Base-by-base conservation (phyloP, 2,329 filamentous ascomycete species). In the Phoma sp. region DNA sequence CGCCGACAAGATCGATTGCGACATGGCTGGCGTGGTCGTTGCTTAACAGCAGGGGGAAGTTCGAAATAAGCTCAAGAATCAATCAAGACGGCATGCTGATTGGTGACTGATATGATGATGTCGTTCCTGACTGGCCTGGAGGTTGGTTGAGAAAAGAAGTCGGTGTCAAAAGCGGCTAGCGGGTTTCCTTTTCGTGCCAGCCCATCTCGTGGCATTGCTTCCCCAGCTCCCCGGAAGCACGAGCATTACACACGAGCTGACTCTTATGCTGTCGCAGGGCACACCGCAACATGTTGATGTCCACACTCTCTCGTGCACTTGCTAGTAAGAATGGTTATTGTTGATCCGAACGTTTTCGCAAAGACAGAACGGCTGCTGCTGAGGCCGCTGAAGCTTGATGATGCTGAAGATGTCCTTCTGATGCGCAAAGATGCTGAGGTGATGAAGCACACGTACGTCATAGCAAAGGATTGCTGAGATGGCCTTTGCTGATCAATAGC, bases 341-440 rank as follows among this genome's bases (percentile, higher is more conserved):
- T 71, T 55, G 65, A 74, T 25, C 60, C 71, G 23, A 64, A 63
- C 11, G 58, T 66, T 50, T 61, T 62, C 42, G 65, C 61, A 41
- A 64, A 47, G 55, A 87, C 86, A 3, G 70, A 80, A 44, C 80
- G 86, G 6, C 77, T 89, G 18, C 64, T 83, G 24, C 70, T 89
- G 46, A 78, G 85, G 13, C 81, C 82, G 2, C 71, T 83, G 35
- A 62, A 65, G 1, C 69, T 78, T 14, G 73, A 78, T 2, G 86
- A 89, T 68, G 73, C 83, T 2, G 70, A 75, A 1, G 79, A 75
- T 6, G 56, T 86, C 13, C 75, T 84, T 58, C 71, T 72, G 22
- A 75, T 90, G 47, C 83, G 86, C 23, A 77, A 76, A 11, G 78
- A 86, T 66, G 78, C 80, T 4, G 84, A 86, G 60, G 83, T 87